phyloP scores from a whole-genome alignment of 495 filamentous ascomycete species.

The Aspergillus cristatus region DNA sequence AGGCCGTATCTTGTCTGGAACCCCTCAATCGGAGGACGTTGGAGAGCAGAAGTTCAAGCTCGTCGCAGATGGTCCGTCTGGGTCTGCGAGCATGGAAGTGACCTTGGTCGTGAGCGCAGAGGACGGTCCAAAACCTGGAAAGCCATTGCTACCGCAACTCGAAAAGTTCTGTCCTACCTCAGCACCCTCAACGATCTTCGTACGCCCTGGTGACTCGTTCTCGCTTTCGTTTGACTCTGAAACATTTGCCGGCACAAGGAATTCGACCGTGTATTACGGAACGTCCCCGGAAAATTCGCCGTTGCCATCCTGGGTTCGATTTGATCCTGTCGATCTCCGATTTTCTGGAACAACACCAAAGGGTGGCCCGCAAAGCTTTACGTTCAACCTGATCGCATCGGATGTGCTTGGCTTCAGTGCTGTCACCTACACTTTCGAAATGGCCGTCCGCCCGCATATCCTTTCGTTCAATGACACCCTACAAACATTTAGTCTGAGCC shows the following conservation, averaged over 20 bases:
- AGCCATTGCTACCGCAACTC: slow-evolving; percentile 39
- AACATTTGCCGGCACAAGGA: slow-evolving; percentile 39
- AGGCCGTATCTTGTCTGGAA: slow-evolving; percentile 55
- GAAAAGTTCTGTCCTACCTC: slow-evolving; percentile 35
- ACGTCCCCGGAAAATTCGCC: slow-evolving; percentile 69
- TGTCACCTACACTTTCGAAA: slow-evolving; percentile 52
- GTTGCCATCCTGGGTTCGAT: slow-evolving; percentile 77
- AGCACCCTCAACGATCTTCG: slow-evolving; percentile 34
- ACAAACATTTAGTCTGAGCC: slow-evolving; percentile 50
- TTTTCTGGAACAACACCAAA: slow-evolving; percentile 71
- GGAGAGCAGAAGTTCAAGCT: slow-evolving; percentile 48
- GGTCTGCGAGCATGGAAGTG: slow-evolving; percentile 46
- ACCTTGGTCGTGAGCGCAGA: slow-evolving; percentile 54
- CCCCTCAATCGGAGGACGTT: slow-evolving; percentile 46
- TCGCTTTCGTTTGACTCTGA: slow-evolving; percentile 37
- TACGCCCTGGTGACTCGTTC: slow-evolving; percentile 37
- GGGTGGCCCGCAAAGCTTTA: slow-evolving; percentile 62
- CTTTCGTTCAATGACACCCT: slow-evolving; percentile 50
- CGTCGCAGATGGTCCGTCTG: slow-evolving; percentile 51
- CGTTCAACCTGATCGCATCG: slow-evolving; percentile 66
- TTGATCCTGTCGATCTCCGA: slow-evolving; percentile 52
- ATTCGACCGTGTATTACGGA: slow-evolving; percentile 60
- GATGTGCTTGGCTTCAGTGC: slow-evolving; percentile 71
- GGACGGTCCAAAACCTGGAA: slow-evolving; percentile 39
- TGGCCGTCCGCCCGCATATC: slow-evolving; percentile 61